These are phyloP conservation scores for Ophiostoma sp. DNA, from an alignment of 2,329 filamentous ascomycete genomes.

Conservation along the genomic window DNA sequence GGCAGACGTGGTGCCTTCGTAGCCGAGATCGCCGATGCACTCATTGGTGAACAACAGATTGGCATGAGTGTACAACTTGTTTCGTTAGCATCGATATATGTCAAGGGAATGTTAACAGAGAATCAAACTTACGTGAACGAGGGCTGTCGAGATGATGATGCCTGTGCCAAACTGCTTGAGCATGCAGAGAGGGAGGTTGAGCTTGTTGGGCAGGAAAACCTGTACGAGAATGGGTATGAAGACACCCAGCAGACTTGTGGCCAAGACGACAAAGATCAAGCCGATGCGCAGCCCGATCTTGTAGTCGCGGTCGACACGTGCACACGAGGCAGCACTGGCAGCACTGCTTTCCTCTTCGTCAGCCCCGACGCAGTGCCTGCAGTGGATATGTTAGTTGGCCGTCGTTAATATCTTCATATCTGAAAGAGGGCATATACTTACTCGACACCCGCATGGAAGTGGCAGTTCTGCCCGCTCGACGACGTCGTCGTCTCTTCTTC, in stretches of 20 bases:
- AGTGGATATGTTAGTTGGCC: neutral
- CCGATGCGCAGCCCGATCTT: neutral
- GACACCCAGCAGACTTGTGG: neutral
- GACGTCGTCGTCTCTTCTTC: neutral
- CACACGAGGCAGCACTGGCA: neutral
- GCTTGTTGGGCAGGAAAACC: neutral
- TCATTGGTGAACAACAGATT: neutral
- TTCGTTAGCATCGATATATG: too few relatives aligned
- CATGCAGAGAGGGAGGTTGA: neutral
- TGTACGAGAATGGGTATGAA: neutral
- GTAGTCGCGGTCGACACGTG: neutral
- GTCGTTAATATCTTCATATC: neutral
- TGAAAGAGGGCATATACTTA: neutral
- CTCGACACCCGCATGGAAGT: neutral
- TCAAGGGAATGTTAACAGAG: too few relatives aligned
- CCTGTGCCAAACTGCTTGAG: constrained; percentile 5
- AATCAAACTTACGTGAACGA: neutral
- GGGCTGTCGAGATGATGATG: neutral
- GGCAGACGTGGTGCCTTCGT: neutral
- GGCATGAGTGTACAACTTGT: neutral
- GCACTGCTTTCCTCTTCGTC: neutral
- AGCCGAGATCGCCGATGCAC: neutral
- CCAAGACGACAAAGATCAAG: neutral
- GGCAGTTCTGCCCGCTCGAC: neutral
- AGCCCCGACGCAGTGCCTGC: neutral